Evolutionary conservation across 2,329 filamentous ascomycete species (phyloP), one percentile per base, ranked within the genome.

Genomic region (Ascochyta pisi): DNA sequence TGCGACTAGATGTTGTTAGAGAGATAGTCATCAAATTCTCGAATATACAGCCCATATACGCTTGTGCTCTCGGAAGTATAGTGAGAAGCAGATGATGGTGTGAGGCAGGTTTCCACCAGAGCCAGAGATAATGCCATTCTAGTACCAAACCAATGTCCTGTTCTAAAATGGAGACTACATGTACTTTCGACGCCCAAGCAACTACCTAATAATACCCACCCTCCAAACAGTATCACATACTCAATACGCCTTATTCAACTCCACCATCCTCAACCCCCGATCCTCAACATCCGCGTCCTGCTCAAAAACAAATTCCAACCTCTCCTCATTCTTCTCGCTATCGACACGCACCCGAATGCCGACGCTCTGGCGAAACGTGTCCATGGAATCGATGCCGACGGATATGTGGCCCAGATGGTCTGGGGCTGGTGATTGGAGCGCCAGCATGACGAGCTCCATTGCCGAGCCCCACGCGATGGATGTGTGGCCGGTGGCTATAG

Each of bases 391-490:
- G 2, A 63, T 23, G 10, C 64, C 55, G 23, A 58, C 61, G 3
- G 46, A 50, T 8, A 48, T 29, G 23, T 61, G 42, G 4, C 53
- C 53, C 6, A 57, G 26, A 27, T 50, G n/a, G 3, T 55, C 51
- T 4, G 57, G 57, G 15, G 35, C 40, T n/a, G 49, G 57, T 2
- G 62, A 64, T 33, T 62, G 58, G 10, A 67, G 39, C 3, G 64
- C 64, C 3, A 65, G 56, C 8, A 53, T 13, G 2, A 64, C 39
- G 3, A 64, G 42, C 34, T 64, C 62, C 2, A 47, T 54, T 7
- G 55, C 49, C 0, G 59, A 61, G 22, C 55, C 49, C 64, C 61
- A 65, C 7, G 62, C 58, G 4, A 58, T 58, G 0, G 59, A 64
- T 16, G 57, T 58, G n/a, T 42, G 45, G 19, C 61, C 61, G 10